phyloP scores from a whole-genome alignment of 2,329 filamentous ascomycete genomes.

The Trichophyton schoenleinii region DNA sequence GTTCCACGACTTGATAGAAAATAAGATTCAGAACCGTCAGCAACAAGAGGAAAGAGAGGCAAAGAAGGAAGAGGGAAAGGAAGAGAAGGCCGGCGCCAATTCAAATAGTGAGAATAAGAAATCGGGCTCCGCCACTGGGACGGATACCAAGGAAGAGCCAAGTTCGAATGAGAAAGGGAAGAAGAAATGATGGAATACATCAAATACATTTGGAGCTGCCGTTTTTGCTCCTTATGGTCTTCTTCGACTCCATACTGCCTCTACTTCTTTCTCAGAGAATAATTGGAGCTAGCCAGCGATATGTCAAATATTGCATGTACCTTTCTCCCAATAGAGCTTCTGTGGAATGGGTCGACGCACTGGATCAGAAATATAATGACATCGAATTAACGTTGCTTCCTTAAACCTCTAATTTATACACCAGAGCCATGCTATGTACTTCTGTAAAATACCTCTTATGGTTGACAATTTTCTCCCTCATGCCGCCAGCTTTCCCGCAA shows the following conservation, averaged over 20 bases:
- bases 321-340: background rate
- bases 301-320: background rate
- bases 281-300: background rate
- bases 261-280: background rate
- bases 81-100: constrained; percentile 32
- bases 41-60: constrained; percentile 89
- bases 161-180: constrained; percentile 47
- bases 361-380: background rate
- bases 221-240: background rate
- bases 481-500: constrained; percentile 8
- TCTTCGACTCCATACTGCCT: background rate
- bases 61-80: constrained; percentile 56
- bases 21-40: constrained; percentile 98
- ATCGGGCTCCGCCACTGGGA: constrained; percentile 34
- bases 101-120: constrained; percentile 42
- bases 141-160: constrained; percentile 45
- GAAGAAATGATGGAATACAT: constrained; percentile 45
- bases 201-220: background rate
- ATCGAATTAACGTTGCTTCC: background rate
- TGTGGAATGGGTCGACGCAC: background rate
- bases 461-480: background rate
- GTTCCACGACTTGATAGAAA: constrained; percentile 98
- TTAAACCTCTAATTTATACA: background rate
- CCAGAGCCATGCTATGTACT: background rate
- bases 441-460: background rate